These are phyloP conservation scores for Ploettnerulaceae sp. DNA, from an alignment of 2,329 filamentous ascomycete species.

Conservation along the genomic window DNA sequence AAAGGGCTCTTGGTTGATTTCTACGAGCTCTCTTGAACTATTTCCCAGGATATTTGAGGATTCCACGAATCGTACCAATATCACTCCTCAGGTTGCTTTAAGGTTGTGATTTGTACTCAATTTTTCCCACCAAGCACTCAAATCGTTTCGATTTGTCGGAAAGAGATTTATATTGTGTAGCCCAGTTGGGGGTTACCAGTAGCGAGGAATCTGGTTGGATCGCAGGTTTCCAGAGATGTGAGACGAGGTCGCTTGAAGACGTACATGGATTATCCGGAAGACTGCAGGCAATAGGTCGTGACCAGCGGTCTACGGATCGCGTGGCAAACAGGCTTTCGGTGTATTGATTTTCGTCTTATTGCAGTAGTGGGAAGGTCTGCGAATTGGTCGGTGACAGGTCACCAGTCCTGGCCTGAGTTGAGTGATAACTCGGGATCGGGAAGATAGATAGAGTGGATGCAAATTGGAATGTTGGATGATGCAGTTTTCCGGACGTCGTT, in stretches of 20 bases:
- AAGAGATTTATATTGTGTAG: slow-evolving; percentile 11
- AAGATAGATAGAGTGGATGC: slow-evolving; percentile 4
- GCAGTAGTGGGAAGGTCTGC: slow-evolving; percentile 2
- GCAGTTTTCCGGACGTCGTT: not conserved
- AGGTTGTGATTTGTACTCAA: slow-evolving; percentile 15
- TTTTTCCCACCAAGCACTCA: slow-evolving; percentile 15
- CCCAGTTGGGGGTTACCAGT: slow-evolving; percentile 8
- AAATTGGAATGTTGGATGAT: slow-evolving; percentile 2
- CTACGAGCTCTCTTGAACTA: slow-evolving; percentile 14
- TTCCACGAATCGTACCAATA: slow-evolving; percentile 20
- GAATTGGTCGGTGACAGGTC: slow-evolving; percentile 7
- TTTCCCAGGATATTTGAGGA: slow-evolving; percentile 11
- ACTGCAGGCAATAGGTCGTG: slow-evolving; percentile 27
- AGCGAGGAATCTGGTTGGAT: slow-evolving; percentile 16
- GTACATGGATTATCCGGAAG: slow-evolving; percentile 26
- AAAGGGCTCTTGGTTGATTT: slow-evolving; percentile 16
- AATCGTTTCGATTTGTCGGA: slow-evolving; percentile 19
- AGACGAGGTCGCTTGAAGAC: slow-evolving; percentile 27
- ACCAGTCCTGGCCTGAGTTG: not conserved
- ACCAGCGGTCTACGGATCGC: slow-evolving; percentile 15
- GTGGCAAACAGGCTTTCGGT: slow-evolving; percentile 12
- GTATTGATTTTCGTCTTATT: slow-evolving; percentile 12
- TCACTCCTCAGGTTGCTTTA: slow-evolving; percentile 12
- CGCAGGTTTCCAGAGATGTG: slow-evolving; percentile 19
- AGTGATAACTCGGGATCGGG: slow-evolving; percentile 2